phyloP scores from a whole-genome alignment of 345 rosid genomes.

The Pugionium dolabratum region DNA sequence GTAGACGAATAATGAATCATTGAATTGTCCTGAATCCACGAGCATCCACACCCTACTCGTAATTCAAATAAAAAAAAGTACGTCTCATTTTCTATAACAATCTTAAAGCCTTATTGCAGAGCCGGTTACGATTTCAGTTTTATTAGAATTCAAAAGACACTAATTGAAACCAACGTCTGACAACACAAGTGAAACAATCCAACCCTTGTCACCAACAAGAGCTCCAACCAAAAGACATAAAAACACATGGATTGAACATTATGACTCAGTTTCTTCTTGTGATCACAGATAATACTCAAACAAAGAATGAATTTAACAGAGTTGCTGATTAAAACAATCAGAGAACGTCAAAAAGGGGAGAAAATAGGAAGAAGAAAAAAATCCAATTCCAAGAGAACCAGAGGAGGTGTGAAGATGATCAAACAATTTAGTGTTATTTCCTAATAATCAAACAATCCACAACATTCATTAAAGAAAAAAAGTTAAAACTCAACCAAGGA shows the following conservation, averaged over 20 bases:
- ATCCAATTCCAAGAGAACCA: too few relatives aligned
- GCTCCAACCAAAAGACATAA: too few relatives aligned
- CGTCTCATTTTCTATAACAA: background rate
- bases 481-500: background rate
- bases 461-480: too few relatives aligned
- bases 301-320: background rate
- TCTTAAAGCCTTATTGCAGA: too few relatives aligned
- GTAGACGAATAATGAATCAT: slow-evolving; percentile 30
- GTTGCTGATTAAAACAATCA: too few relatives aligned
- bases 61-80: background rate
- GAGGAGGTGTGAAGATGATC: too few relatives aligned
- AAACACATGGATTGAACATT: background rate
- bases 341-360: too few relatives aligned
- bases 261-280: slow-evolving; percentile 1
- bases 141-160: background rate
- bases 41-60: slow-evolving; percentile 49
- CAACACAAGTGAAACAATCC: background rate
- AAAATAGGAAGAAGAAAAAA: too few relatives aligned
- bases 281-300: background rate
- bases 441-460: too few relatives aligned
- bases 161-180: background rate
- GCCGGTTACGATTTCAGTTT: too few relatives aligned
- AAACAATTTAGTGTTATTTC: too few relatives aligned
- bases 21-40: slow-evolving; percentile 61
- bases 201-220: background rate